A percentile compares a stretch with the other conserved stretches of the same genome.
Evolutionary conservation across 2,329 filamentous ascomycete species (phyloP).

Genomic region (Aspergillus proliferans): DNA sequence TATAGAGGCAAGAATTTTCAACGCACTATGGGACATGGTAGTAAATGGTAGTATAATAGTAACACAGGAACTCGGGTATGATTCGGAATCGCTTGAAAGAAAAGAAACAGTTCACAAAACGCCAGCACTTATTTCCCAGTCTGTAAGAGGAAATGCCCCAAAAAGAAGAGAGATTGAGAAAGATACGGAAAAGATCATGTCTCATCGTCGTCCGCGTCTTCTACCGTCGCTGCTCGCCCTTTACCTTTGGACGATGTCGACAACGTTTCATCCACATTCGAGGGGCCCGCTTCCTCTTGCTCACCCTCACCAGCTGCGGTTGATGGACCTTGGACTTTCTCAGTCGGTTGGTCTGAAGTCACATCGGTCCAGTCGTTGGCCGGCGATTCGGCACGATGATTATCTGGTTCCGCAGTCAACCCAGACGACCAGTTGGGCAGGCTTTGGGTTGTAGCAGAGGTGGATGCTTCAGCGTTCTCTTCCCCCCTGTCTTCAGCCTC

Average conservation of each 20-base stretch:
- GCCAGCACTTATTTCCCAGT: not conserved
- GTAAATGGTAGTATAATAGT: not conserved
- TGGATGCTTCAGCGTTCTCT: constrained; percentile 1
- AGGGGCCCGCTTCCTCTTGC: not conserved
- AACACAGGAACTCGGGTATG: constrained; percentile 13
- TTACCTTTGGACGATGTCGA: constrained; percentile 29
- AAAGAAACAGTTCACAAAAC: constrained; percentile 1
- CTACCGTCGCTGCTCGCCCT: constrained; percentile 27
- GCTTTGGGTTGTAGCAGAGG: constrained; percentile 1
- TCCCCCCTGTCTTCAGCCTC: not conserved
- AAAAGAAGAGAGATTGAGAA: not conserved
- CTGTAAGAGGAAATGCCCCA: not conserved
- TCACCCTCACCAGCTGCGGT: not conserved
- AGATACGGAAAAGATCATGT: constrained; percentile 4
- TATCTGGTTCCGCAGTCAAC: constrained; percentile 4
- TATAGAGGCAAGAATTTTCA: not conserved
- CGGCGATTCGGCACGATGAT: constrained; percentile 16
- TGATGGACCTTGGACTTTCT: constrained; percentile 3
- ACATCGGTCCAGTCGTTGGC: constrained; percentile 28
- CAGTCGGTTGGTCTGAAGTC: constrained; percentile 12
- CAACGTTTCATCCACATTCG: constrained; percentile 5
- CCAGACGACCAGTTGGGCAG: constrained; percentile 16
- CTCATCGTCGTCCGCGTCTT: constrained; percentile 29
- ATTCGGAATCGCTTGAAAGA: constrained; percentile 7
- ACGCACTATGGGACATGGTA: not conserved